Percentiles rank a stretch among this genome's conserved stretches.
Evolutionary conservation across 495 filamentous ascomycete genomes (phyloP).

Genomic region (Hypoxylon fragiforme): DNA sequence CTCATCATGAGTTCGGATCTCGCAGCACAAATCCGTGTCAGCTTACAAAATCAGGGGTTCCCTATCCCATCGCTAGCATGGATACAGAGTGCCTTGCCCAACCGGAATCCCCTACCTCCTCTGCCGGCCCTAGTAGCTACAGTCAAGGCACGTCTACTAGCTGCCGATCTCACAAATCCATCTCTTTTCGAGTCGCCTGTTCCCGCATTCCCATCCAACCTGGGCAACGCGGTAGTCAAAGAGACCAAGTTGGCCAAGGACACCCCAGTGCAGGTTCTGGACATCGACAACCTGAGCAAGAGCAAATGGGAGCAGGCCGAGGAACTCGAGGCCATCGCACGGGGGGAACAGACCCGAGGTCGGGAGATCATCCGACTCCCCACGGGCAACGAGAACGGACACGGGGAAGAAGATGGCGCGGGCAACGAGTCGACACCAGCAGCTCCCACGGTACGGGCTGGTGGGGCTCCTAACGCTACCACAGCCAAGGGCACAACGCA

Average conservation of each 20-base stretch:
- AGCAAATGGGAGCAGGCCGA: slow-evolving; percentile 86
- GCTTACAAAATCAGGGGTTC: slow-evolving; percentile 39
- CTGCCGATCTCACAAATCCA: slow-evolving; percentile 71
- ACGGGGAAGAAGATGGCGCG: slow-evolving; percentile 12
- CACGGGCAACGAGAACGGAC: slow-evolving; percentile 43
- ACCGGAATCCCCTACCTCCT: slow-evolving; percentile 58
- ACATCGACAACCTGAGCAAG: slow-evolving; percentile 77
- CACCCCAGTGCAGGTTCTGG: slow-evolving; percentile 78
- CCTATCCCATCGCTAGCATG: slow-evolving; percentile 46
- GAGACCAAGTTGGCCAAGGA: slow-evolving; percentile 60
- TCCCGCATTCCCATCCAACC: slow-evolving; percentile 61
- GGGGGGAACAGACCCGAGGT: slow-evolving; percentile 81
- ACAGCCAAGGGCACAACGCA: slow-evolving; percentile 62
- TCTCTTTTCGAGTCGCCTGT: slow-evolving; percentile 53
- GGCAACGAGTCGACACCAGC: slow-evolving; percentile 7
- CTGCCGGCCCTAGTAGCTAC: slow-evolving; percentile 74
- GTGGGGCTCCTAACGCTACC: slow-evolving; percentile 22
- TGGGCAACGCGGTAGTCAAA: slow-evolving; percentile 52
- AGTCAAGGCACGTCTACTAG: slow-evolving; percentile 77
- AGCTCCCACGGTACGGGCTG: slow-evolving; percentile 24
- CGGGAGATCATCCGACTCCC: slow-evolving; percentile 78
- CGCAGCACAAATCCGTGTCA: slow-evolving; percentile 41
- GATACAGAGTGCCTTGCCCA: slow-evolving; percentile 40
- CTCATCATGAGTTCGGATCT: slow-evolving; percentile 36
- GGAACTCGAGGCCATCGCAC: slow-evolving; percentile 75